Evolutionary conservation across 2,329 filamentous ascomycete genomes (phyloP), one percentile per base, ranked within the genome.

Genomic region (Aspergillus jensenii): DNA sequence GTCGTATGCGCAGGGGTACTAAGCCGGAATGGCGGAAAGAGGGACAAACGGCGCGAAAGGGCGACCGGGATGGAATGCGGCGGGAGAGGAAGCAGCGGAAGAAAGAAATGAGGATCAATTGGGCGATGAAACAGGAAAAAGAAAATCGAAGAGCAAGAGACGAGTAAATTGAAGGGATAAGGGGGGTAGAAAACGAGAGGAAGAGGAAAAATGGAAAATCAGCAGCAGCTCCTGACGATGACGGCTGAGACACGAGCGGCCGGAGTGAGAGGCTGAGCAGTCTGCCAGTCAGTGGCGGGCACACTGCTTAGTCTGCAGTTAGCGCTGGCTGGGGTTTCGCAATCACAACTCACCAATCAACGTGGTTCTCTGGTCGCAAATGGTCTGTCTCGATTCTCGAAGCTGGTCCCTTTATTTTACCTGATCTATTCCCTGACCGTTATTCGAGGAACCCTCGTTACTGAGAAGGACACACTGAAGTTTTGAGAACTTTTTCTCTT

Each of bases 11-110:
- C 19, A 27, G 17, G 39, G 44, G 49, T 44, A 47, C 17, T 5
- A 52, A 31, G 27, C 31, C 59, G 56, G 59, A 46, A 46, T 47
- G 37, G 54, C 59, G 52, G 59, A 61, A 57, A 57, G 54, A 59
- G 31, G 46, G 49, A 50, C 35, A 14, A 19, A 15, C n/a, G 52
- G 35, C 41, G 53, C 49, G 51, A 58, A 48, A 51, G n/a, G 56
- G 57, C 58, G 58, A 59, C 51, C 21, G 40, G 25, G 49, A 27
- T 25, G 44, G 50, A 51, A 41, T 52, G 45, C 27, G 25, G 14
- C 27, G 23, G 15, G 39, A n/a, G 48, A 51, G 46, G 19, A 37
- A 46, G 21, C 31, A 33, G 25, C 14, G 31, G 25, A 11, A 41
- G 21, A 7, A 23, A 23, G 15, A 48, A 53, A 52, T 39, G 47